Conservation (phyloP, 371 early-diverging fungal genomes). For the Entomophthora muscae region DNA sequence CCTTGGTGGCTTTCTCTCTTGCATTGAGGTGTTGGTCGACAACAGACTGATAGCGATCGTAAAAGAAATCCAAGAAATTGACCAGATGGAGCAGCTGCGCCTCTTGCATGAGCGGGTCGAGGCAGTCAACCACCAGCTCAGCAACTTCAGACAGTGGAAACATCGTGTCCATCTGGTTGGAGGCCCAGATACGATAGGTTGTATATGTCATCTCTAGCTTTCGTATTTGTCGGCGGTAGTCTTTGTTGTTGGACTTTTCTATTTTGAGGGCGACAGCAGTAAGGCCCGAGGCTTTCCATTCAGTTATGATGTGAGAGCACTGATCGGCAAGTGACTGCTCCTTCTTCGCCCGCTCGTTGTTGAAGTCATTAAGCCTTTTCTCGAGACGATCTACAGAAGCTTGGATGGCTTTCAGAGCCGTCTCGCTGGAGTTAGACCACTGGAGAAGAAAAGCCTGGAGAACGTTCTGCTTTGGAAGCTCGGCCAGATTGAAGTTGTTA, state of each 20-base stretch:
- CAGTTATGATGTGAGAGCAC: not conserved
- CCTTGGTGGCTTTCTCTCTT: constrained; percentile 29
- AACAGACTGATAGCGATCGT: constrained; percentile 22
- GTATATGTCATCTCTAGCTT: constrained; percentile 24
- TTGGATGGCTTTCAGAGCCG: not conserved
- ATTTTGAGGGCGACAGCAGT: constrained; percentile 7
- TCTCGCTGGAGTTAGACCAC: not conserved
- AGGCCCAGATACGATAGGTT: not conserved
- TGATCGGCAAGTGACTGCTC: not conserved
- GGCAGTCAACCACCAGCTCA: constrained; percentile 26
- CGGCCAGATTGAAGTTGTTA: not conserved
- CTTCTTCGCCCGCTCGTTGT: not conserved
- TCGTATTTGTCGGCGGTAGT: constrained; percentile 37
- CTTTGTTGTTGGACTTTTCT: constrained; percentile 44
- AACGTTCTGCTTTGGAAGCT: not conserved
- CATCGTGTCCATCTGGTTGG: not conserved
- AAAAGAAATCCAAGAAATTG: not conserved
- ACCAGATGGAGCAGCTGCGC: constrained; percentile 22
- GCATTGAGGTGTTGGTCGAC: constrained; percentile 29
- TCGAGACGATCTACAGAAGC: not conserved
- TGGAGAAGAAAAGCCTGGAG: not conserved
- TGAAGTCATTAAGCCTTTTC: not conserved
- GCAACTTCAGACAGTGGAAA: constrained; percentile 27
- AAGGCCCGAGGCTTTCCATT: not conserved
- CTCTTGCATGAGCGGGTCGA: constrained; percentile 49